Evolutionary conservation across 202 grass and related monocot genomes (phyloP).

Genomic region (Schoenoplectus tabernaemontani): DNA sequence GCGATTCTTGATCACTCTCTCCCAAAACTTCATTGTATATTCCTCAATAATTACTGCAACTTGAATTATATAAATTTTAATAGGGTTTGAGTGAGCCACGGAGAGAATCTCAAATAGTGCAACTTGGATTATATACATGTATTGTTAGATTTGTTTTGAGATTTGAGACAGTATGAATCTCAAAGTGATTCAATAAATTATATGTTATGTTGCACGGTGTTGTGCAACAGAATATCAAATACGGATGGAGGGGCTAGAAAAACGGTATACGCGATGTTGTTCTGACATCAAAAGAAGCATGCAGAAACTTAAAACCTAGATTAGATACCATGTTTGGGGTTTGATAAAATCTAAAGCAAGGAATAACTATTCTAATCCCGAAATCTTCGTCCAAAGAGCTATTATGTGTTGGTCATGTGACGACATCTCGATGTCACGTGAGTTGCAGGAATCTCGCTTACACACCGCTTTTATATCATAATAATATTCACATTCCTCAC

Average conservation of each 20-base stretch:
- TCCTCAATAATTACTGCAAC: no score
- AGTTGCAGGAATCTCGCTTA: conserved; percentile 49
- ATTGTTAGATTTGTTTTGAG: no score
- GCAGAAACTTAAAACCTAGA: conserved; percentile 4
- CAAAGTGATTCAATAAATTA: no score
- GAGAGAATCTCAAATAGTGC: no score
- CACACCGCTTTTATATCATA: background rate
- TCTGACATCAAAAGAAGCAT: background rate
- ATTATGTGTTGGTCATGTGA: conserved; percentile 45
- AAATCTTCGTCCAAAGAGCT: conserved; percentile 41
- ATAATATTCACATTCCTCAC: conserved; percentile 14
- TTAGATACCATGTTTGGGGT: conserved; percentile 6
- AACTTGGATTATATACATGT: no score
- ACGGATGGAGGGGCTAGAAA: background rate
- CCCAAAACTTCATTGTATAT: no score
- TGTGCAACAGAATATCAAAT: no score
- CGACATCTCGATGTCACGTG: conserved; percentile 45
- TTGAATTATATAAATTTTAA: no score
- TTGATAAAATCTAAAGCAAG: conserved; percentile 17
- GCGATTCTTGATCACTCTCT: no score
- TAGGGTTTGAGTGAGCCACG: no score
- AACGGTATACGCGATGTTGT: background rate
- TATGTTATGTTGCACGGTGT: no score
- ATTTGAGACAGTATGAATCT: no score
- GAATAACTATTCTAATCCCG: conserved; percentile 26